Conservation (phyloP, 2,329 filamentous ascomycete genomes). For the Colletotrichum destructivum region DNA sequence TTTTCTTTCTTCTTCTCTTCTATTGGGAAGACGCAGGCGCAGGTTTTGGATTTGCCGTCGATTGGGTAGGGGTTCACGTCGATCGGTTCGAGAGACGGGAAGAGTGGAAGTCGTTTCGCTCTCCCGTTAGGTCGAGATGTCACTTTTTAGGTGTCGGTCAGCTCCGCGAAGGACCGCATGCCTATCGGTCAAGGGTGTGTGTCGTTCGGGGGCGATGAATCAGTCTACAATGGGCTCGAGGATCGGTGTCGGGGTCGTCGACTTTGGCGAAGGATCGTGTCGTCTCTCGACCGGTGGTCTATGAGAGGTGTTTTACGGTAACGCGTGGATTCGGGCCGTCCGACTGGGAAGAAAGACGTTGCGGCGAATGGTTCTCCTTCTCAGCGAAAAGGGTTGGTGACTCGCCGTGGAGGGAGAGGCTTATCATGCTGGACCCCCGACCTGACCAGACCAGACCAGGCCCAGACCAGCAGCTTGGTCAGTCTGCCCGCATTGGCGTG, state of each 20-base stretch:
- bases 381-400: conserved; percentile 33
- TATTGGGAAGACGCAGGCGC: neutral
- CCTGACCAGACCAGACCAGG: conserved; percentile 9
- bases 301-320: neutral
- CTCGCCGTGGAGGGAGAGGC: conserved; percentile 31
- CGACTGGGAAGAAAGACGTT: conserved; percentile 8
- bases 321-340: too few species aligned
- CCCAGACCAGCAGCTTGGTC: neutral
- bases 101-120: neutral
- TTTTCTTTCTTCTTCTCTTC: neutral
- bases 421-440: conserved; percentile 39
- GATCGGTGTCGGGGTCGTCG: neutral
- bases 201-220: conserved; percentile 8
- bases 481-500: conserved; percentile 36
- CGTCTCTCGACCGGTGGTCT: conserved; percentile 6
- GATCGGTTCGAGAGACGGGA: conserved; percentile 14
- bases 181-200: conserved; percentile 21
- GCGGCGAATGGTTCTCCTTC: conserved; percentile 10
- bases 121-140: conserved; percentile 13
- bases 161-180: conserved; percentile 29
- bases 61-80: neutral
- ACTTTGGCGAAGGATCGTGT: neutral
- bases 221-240: neutral
- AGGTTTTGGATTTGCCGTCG: neutral
- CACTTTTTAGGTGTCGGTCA: conserved; percentile 24